Evolutionary conservation across 306 rosid species (phyloP), one percentile per base, ranked within the genome.

Genomic region (Chamaecrista fasciculata): DNA sequence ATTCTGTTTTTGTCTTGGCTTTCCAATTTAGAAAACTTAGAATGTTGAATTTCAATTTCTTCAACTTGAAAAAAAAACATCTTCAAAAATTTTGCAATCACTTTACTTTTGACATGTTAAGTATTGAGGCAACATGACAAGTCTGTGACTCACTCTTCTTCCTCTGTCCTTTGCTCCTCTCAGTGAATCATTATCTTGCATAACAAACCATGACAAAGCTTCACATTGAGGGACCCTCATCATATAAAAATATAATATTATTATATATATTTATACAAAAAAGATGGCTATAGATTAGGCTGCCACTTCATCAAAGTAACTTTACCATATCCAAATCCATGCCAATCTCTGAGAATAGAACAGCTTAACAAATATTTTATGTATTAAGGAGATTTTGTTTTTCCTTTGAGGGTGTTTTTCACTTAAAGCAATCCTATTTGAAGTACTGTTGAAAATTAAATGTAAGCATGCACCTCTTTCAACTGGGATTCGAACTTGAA

Each of bases 181-280:
- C 36, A 20, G 21, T 73, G 50, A 63, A 85, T 84, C 81, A 79
- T 82, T 79, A 56, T 42, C 92, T 84, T 86, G 80, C 82, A 67
- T 83, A 74, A 55, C 78, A 86, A 82, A 79, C 79, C 81, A 75
- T 67, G 61, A 24, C 52, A 55, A 62, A 48, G 48, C 66, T 60
- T 39, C 34, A 1, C 6, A 57, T 24, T 28, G 25, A 24, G 51
- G 44, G 31, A 48, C 52, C 70, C 66, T 48, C 52, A 44, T 26
- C 14, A 15, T 9, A 52, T 52, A 52, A 15, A 26, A 55, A 6
- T n/a, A 14, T 10, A 55, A 55, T n/a, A n/a, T n/a, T n/a, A n/a
- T n/a, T n/a, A n/a, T n/a, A n/a, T n/a, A n/a, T n/a, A n/a, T n/a
- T n/a, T n/a, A n/a, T 0, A 4, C 24, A 67, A 20, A 65, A 19